Evolutionary conservation across 2,329 filamentous ascomycete species (phyloP).

Genomic region (Cladosporium sphaerospermum): DNA sequence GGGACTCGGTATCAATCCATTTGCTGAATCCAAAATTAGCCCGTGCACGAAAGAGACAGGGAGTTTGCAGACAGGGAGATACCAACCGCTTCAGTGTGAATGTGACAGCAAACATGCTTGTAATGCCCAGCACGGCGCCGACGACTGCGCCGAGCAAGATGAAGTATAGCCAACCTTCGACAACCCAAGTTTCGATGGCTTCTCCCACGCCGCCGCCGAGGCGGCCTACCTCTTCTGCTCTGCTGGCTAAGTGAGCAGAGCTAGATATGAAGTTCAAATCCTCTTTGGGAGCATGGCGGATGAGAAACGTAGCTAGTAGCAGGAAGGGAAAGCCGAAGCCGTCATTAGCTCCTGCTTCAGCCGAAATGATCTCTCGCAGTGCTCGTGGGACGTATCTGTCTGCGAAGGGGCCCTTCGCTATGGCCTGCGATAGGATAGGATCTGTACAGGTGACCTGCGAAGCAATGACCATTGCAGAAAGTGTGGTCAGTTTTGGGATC

Average conservation of each 20-base stretch:
- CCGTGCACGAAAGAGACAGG: not conserved
- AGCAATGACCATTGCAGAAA: conserved; percentile 70
- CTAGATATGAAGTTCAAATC: conserved; percentile 32
- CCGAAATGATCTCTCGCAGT: conserved; percentile 58
- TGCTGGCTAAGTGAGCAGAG: not conserved
- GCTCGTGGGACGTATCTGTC: conserved; percentile 77
- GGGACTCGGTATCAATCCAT: conserved; percentile 70
- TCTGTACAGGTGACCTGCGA: conserved; percentile 84
- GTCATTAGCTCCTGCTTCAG: conserved; percentile 77
- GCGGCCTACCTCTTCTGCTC: conserved; percentile 16
- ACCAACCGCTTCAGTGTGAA: conserved; percentile 58
- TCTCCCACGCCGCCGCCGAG: conserved; percentile 48
- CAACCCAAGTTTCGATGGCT: conserved; percentile 58
- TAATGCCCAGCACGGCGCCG: conserved; percentile 66
- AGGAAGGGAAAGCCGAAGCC: conserved; percentile 80
- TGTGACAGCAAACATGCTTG: conserved; percentile 70
- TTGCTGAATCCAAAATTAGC: conserved; percentile 45
- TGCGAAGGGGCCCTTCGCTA: conserved; percentile 84
- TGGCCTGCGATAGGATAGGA: conserved; percentile 75
- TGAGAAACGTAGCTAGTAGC: conserved; percentile 72
- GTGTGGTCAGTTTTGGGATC: conserved; percentile 60
- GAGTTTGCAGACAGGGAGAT: conserved; percentile 23
- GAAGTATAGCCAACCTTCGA: conserved; percentile 55
- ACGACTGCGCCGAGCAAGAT: conserved; percentile 65
- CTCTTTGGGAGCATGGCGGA: conserved; percentile 62